phyloP scores from a whole-genome alignment of 192 early-diverging fungal species.

The Gryganskiella cystojenkinii region DNA sequence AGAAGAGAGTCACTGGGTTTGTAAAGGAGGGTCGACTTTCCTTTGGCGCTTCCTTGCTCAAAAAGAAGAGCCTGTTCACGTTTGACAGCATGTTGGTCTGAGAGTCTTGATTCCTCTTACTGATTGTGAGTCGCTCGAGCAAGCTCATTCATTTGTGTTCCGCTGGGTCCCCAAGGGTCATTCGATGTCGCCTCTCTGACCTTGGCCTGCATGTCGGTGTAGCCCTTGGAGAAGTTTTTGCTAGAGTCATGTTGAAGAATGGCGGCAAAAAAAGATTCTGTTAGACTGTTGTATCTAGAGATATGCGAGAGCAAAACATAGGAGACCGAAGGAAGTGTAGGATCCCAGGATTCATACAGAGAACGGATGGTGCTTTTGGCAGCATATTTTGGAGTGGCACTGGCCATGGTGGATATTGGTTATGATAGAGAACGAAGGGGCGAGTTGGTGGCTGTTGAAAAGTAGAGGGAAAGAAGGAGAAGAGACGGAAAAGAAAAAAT shows the following conservation, averaged over 20 bases:
- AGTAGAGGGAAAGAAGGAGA: neutral
- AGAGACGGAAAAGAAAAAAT: slow-evolving; percentile 13
- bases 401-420: slow-evolving; percentile 21
- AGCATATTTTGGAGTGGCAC: slow-evolving; percentile 52
- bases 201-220: slow-evolving; percentile 93
- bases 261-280: neutral
- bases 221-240: slow-evolving; percentile 93
- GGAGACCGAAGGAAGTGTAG: no score
- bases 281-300: no score
- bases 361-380: slow-evolving; percentile 58
- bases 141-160: slow-evolving; percentile 85
- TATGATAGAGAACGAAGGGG: neutral
- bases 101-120: slow-evolving; percentile 62
- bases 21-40: no score
- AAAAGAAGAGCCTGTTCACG: no score
- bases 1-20: no score
- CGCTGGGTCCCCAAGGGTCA: slow-evolving; percentile 81
- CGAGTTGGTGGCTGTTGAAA: neutral
- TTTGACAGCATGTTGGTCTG: neutral
- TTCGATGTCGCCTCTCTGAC: slow-evolving; percentile 87
- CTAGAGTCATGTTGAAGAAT: slow-evolving; percentile 54
- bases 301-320: neutral
- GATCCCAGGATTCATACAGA: slow-evolving; percentile 34
- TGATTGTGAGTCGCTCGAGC: slow-evolving; percentile 85
- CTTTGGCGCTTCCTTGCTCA: no score